These are phyloP conservation scores for Gnaphalium uliginosum DNA, from an alignment of 129 eudicot species.

Conservation along the genomic window DNA sequence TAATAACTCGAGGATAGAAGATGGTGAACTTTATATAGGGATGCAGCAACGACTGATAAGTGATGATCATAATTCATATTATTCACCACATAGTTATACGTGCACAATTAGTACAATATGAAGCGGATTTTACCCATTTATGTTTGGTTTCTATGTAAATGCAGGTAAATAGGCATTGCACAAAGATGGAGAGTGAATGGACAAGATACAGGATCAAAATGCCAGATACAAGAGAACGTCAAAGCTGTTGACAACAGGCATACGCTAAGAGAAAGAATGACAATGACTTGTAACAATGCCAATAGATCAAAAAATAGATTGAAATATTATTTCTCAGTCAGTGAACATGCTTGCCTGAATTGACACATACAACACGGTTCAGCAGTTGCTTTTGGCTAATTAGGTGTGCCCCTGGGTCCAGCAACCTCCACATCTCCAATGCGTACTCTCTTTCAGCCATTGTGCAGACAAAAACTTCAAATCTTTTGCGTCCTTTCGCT, in stretches of 20 bases:
- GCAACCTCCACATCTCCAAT: slow-evolving; percentile 94
- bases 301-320: neutral
- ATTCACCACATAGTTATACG: neutral
- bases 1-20: neutral
- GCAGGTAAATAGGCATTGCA: slow-evolving; percentile 2
- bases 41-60: neutral
- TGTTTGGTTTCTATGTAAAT: neutral
- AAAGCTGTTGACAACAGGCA: neutral
- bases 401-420: slow-evolving; percentile 82
- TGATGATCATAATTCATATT: neutral
- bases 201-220: neutral
- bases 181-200: neutral
- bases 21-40: neutral
- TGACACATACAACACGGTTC: slow-evolving; percentile 91
- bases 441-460: slow-evolving; percentile 99
- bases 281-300: neutral
- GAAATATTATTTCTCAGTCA: neutral
- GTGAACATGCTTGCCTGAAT: slow-evolving; percentile 54
- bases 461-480: slow-evolving; percentile 93
- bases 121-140: neutral
- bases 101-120: slow-evolving; percentile 7
- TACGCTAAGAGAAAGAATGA: slow-evolving; percentile 17
- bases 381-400: slow-evolving; percentile 63
- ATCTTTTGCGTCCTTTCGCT: slow-evolving; percentile 90
- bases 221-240: neutral